Evolutionary conservation across 2,329 filamentous ascomycete genomes (phyloP).

Genomic region (Diaporthe ampelina): DNA sequence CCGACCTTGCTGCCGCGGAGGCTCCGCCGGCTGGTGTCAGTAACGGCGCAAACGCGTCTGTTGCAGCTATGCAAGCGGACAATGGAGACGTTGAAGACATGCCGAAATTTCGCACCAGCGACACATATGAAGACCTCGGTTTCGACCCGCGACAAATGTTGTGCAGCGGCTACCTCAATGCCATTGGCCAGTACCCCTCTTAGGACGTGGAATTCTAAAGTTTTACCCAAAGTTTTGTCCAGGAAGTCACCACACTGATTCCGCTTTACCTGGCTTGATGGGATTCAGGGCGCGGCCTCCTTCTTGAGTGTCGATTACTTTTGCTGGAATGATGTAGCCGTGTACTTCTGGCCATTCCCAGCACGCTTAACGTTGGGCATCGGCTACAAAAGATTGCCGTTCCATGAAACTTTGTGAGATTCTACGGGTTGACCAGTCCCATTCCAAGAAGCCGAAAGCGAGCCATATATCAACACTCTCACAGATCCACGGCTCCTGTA

Average conservation of each 20-base stretch:
- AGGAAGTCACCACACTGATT: background rate
- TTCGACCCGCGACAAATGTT: slow-evolving; percentile 57
- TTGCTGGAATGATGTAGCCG: background rate
- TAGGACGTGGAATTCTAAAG: slow-evolving; percentile 3
- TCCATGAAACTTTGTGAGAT: background rate
- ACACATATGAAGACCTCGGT: slow-evolving; percentile 58
- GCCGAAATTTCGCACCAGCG: slow-evolving; percentile 39
- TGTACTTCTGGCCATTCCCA: background rate
- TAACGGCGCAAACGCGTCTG: slow-evolving; percentile 42
- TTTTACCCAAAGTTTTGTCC: background rate
- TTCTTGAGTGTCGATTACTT: background rate
- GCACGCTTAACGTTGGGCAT: background rate
- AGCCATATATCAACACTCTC: background rate
- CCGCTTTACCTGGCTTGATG: background rate
- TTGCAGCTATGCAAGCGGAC: background rate
- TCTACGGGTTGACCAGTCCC: background rate
- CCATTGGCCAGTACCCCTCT: slow-evolving; percentile 33
- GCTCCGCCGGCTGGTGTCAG: slow-evolving; percentile 47
- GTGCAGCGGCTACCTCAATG: slow-evolving; percentile 55
- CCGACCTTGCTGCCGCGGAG: slow-evolving; percentile 64
- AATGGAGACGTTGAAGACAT: slow-evolving; percentile 8
- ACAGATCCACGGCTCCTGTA: background rate
- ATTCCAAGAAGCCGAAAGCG: background rate
- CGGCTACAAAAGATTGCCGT: background rate
- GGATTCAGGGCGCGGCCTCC: no score